Conservation (phyloP, 176 grass and related monocot species). For the Eleusine coracana region DNA sequence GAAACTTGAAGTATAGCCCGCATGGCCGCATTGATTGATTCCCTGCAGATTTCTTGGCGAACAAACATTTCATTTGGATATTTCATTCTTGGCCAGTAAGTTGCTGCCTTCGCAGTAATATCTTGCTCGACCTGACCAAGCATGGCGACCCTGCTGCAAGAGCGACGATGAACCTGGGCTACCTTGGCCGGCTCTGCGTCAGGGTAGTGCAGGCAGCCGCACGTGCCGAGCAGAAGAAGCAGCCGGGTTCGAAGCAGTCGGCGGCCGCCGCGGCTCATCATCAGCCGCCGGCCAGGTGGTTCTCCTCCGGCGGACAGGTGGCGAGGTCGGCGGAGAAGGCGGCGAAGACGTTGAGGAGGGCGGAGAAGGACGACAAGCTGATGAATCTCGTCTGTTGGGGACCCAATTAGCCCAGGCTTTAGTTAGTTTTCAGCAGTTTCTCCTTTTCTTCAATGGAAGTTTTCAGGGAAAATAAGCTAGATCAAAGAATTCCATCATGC, state of each 20-base stretch:
- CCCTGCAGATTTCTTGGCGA: neutral
- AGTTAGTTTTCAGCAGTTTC: neutral
- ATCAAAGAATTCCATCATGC: too few species aligned
- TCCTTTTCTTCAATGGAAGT: neutral
- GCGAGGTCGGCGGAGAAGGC: neutral
- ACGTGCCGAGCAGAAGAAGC: conserved; percentile 44
- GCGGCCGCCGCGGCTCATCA: neutral
- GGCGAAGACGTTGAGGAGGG: neutral
- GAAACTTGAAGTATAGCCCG: too few species aligned
- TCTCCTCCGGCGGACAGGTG: neutral
- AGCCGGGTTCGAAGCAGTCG: neutral
- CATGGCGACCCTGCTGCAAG: too few species aligned
- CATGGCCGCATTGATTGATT: neutral
- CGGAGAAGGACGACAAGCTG: conserved; percentile 21
- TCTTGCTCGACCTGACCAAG: too few species aligned
- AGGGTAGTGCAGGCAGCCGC: conserved; percentile 31
- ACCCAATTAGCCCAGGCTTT: conserved; percentile 29
- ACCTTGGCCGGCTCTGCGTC: conserved; percentile 28
- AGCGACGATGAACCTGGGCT: conserved; percentile 35
- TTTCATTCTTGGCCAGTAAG: conserved; percentile 4
- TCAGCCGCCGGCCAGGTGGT: neutral
- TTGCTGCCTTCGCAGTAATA: neutral
- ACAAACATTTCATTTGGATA: neutral
- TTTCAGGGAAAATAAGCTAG: neutral
- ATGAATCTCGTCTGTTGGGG: conserved; percentile 54